phyloP scores from a whole-genome alignment of 2,329 filamentous ascomycete genomes.

The Pleurostoma richardsiae region DNA sequence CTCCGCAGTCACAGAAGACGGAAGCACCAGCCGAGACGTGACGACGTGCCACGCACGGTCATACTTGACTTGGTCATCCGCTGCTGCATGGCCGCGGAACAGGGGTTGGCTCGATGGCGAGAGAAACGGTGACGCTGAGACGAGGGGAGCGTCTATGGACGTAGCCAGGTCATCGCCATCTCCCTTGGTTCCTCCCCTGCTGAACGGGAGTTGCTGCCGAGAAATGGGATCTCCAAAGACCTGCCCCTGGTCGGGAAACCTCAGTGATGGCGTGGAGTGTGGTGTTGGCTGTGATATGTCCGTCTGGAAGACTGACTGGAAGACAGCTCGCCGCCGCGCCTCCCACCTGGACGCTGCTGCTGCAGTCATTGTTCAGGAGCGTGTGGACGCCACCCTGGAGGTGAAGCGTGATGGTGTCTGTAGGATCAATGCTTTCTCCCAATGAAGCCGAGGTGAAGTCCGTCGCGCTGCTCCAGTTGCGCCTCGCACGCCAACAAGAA shows the following conservation, averaged over 20 bases:
- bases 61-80: conserved; percentile 50
- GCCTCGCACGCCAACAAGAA: too few relatives aligned
- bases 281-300: conserved; percentile 46
- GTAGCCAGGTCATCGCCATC: background rate
- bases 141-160: conserved; percentile 6
- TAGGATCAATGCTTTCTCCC: background rate
- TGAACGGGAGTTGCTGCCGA: background rate
- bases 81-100: conserved; percentile 4
- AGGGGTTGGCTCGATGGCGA: background rate
- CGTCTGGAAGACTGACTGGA: conserved; percentile 52
- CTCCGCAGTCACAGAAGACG: conserved; percentile 48
- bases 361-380: conserved; percentile 19
- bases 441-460: too few relatives aligned
- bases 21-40: conserved; percentile 51
- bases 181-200: background rate
- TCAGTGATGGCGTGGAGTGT: conserved; percentile 28
- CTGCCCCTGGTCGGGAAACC: conserved; percentile 35
- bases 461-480: too few relatives aligned
- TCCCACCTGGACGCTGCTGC: conserved; percentile 36
- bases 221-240: conserved; percentile 25
- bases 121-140: conserved; percentile 1
- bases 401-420: conserved; percentile 3
- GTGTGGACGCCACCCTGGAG: conserved; percentile 1
- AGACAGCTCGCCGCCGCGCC: conserved; percentile 42
- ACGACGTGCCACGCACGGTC: conserved; percentile 60